Conservation (phyloP, 2,329 filamentous ascomycete genomes). For the Pestalotiopsis sp. region DNA sequence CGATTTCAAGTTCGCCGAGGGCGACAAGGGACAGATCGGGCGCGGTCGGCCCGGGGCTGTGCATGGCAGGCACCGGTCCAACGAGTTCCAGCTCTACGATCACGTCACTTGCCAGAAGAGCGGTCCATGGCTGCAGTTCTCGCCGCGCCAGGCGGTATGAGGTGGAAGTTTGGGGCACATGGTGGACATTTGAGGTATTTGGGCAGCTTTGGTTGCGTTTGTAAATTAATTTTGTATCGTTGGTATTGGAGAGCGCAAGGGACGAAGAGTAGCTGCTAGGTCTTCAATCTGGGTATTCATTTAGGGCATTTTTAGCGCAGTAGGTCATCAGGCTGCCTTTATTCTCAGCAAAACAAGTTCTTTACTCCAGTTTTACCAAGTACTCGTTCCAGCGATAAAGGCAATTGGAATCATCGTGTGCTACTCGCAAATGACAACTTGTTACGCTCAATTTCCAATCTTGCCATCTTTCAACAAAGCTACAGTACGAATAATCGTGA, state of each 20-base stretch:
- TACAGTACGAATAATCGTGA: too few relatives aligned
- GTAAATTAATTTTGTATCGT: background rate
- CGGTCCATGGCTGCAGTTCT: conserved; percentile 12
- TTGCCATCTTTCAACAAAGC: too few relatives aligned
- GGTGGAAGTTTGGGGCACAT: background rate
- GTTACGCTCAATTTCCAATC: too few relatives aligned
- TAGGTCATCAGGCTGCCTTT: background rate
- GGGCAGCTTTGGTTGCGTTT: background rate
- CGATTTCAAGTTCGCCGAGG: conserved; percentile 9
- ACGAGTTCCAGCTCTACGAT: conserved; percentile 15
- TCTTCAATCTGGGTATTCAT: background rate
- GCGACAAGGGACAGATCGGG: background rate
- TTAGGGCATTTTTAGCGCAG: background rate
- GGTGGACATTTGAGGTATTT: background rate
- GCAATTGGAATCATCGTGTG: too few relatives aligned
- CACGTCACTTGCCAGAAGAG: conserved; percentile 15
- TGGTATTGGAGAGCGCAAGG: background rate
- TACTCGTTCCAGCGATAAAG: background rate
- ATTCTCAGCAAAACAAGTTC: background rate
- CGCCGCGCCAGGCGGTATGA: background rate
- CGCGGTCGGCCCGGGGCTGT: background rate
- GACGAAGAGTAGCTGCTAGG: background rate
- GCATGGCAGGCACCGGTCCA: conserved; percentile 6
- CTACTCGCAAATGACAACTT: background rate
- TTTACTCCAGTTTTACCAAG: background rate